These are phyloP conservation scores for Erodium moschatum DNA, from an alignment of 441 rosid species.

Conservation along the genomic window DNA sequence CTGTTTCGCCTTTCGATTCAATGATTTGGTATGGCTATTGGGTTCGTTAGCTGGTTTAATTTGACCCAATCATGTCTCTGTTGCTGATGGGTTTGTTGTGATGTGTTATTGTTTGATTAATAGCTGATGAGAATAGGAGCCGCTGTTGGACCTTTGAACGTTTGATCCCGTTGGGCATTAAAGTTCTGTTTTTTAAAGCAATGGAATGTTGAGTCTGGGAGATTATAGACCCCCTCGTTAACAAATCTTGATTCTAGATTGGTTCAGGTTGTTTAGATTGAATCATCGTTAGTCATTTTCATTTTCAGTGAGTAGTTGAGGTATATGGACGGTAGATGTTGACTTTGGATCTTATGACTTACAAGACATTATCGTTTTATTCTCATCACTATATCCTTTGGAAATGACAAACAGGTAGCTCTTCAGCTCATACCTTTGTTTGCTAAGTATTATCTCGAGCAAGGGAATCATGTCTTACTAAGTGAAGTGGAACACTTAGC, in stretches of 20 bases:
- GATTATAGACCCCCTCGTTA: not conserved
- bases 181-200: not conserved
- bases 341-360: not conserved
- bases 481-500: not conserved
- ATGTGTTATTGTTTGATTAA: not conserved
- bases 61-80: not conserved
- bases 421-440: not conserved
- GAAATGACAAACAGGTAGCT: not conserved
- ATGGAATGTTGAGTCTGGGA: not conserved
- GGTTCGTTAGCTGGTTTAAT: not conserved
- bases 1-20: not conserved
- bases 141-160: not conserved
- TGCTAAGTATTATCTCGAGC: not conserved
- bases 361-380: not conserved
- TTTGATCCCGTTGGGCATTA: not conserved
- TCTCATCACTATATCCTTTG: not conserved
- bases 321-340: not conserved
- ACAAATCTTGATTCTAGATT: too few relatives aligned
- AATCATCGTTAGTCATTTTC: not conserved
- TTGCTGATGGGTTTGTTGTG: not conserved
- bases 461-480: too few relatives aligned
- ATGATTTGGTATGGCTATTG: conserved; percentile 15
- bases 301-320: not conserved
- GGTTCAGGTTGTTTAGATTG: too few relatives aligned
- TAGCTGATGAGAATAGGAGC: too few relatives aligned